phyloP scores from a whole-genome alignment of 225 moss, liverwort and hornwort species.

The Climacium dendroides region DNA sequence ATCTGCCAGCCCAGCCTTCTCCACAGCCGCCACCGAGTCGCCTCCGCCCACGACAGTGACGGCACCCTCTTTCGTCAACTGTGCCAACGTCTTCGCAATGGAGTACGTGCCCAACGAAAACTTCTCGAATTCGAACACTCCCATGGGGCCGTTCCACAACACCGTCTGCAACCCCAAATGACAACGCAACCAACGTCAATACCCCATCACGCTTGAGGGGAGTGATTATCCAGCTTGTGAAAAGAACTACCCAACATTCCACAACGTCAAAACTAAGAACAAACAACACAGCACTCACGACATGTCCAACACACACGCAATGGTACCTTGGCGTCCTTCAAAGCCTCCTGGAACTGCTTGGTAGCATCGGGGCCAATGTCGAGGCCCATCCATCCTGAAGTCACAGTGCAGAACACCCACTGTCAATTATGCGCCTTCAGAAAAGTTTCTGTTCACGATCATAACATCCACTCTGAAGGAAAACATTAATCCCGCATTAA shows the following conservation, averaged over 20 bases:
- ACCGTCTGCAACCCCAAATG: conserved; percentile 44
- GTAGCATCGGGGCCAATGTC: conserved; percentile 85
- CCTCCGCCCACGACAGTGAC: conserved; percentile 88
- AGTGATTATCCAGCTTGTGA: no score
- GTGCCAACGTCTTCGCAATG: conserved; percentile 57
- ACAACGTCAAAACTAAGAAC: background rate
- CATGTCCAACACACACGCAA: background rate
- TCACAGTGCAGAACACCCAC: background rate
- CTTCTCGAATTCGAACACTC: conserved; percentile 80
- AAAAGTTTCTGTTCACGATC: background rate
- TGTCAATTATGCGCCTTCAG: background rate
- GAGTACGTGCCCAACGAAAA: conserved; percentile 59
- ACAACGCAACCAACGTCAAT: background rate
- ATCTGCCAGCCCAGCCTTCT: conserved; percentile 62
- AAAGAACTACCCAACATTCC: background rate
- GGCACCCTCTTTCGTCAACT: conserved; percentile 56
- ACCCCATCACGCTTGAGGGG: background rate
- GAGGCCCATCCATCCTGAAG: conserved; percentile 75
- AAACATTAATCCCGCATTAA: no score
- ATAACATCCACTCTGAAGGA: background rate
- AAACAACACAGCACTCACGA: background rate
- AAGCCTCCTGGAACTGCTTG: conserved; percentile 64
- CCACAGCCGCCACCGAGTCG: conserved; percentile 91
- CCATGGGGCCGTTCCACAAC: conserved; percentile 98
- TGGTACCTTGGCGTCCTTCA: conserved; percentile 72